Evolutionary conservation across 2,329 filamentous ascomycete species (phyloP).

Genomic region (Macrophomina pseudophaseolina): DNA sequence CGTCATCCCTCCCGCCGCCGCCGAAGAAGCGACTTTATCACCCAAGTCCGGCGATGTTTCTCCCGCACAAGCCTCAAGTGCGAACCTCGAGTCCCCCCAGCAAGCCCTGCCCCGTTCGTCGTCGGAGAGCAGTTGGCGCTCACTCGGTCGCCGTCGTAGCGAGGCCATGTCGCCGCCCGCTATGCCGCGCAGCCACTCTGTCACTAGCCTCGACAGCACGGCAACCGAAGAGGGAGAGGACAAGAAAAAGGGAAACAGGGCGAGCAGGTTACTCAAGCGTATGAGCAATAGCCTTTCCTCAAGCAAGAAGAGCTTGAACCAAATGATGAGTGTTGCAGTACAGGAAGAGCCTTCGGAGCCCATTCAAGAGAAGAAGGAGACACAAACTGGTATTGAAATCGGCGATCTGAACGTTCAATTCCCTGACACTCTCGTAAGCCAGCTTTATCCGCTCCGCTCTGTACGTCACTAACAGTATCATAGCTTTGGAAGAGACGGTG

Average conservation of each 20-base stretch:
- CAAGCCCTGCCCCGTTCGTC: slow-evolving; percentile 42
- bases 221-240: slow-evolving; percentile 48
- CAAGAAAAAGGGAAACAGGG: slow-evolving; percentile 61
- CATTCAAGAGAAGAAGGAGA: slow-evolving; percentile 16
- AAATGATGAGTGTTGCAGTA: slow-evolving; percentile 42
- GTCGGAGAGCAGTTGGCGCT: slow-evolving; percentile 47
- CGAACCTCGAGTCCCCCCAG: slow-evolving; percentile 13
- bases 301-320: slow-evolving; percentile 55
- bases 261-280: slow-evolving; percentile 68
- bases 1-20: slow-evolving; percentile 37
- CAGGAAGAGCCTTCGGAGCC: slow-evolving; percentile 42
- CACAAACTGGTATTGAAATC: slow-evolving; percentile 64
- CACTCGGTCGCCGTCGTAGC: slow-evolving; percentile 44
- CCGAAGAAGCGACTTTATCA: slow-evolving; percentile 27
- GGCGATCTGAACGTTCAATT: slow-evolving; percentile 97
- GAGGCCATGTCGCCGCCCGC: slow-evolving; percentile 39
- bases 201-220: slow-evolving; percentile 38
- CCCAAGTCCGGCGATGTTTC: slow-evolving; percentile 19
- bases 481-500: slow-evolving; percentile 91
- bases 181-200: slow-evolving; percentile 35
- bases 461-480: slow-evolving; percentile 25
- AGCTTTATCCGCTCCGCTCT: not conserved
- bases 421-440: slow-evolving; percentile 78
- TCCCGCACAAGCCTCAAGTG: slow-evolving; percentile 17
- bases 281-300: slow-evolving; percentile 67